Conservation (phyloP, 1,284 basidiomycete genomes). For the Tranzscheliella williamsii region DNA sequence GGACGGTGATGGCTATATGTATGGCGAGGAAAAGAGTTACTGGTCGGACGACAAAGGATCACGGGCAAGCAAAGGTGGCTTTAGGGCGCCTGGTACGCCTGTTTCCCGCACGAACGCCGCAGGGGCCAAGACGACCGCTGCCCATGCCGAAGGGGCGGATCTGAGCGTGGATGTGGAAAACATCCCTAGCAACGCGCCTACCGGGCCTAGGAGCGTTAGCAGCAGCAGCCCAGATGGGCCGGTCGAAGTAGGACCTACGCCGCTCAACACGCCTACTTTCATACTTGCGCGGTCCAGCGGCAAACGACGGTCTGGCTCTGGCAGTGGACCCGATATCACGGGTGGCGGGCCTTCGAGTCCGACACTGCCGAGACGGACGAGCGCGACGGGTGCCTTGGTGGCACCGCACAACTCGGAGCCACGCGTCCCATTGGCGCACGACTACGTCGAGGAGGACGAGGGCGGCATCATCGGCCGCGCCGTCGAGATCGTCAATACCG, state of each 20-base stretch:
- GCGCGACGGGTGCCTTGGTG: slow-evolving; percentile 51
- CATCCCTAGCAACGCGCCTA: slow-evolving; percentile 44
- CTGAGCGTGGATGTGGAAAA: slow-evolving; percentile 51
- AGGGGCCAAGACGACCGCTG: slow-evolving; percentile 15
- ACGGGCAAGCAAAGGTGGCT: not conserved
- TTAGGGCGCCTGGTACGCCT: slow-evolving; percentile 1
- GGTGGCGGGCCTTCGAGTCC: slow-evolving; percentile 38
- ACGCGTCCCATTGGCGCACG: slow-evolving; percentile 54
- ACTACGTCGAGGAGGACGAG: slow-evolving; percentile 59
- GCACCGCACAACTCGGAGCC: slow-evolving; percentile 50
- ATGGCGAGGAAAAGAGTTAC: slow-evolving; percentile 35
- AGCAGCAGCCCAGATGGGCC: slow-evolving; percentile 21
- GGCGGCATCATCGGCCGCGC: slow-evolving; percentile 56
- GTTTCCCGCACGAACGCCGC: slow-evolving; percentile 1
- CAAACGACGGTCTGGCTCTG: slow-evolving; percentile 30
- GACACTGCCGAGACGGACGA: slow-evolving; percentile 41
- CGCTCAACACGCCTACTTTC: slow-evolving; percentile 56
- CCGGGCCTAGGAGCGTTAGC: slow-evolving; percentile 6
- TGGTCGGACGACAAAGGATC: slow-evolving; percentile 32
- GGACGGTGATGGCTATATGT: slow-evolving; percentile 39
- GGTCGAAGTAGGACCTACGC: slow-evolving; percentile 50
- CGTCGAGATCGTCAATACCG: slow-evolving; percentile 59
- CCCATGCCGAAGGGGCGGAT: slow-evolving; percentile 18
- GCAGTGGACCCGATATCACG: slow-evolving; percentile 16
- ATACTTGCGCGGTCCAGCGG: slow-evolving; percentile 40